A percentile compares a stretch with the other conserved stretches of the same genome.
Conservation (phyloP, 768 basidiomycete genomes). For the Polyporus arcularius region DNA sequence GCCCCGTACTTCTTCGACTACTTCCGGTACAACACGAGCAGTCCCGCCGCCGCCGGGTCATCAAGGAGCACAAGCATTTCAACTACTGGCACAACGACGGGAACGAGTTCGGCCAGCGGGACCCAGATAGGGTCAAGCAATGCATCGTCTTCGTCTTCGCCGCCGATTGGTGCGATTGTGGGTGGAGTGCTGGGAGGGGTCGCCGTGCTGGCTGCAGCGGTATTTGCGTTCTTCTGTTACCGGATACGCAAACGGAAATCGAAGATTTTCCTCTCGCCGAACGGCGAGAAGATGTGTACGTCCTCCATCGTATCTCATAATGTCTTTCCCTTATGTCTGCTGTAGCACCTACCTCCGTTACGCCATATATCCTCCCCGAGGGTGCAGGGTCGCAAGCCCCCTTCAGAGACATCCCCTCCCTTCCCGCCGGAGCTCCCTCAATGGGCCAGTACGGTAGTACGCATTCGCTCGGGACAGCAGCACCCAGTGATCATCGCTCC, state of each 20-base stretch:
- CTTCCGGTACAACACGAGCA: constrained; percentile 4
- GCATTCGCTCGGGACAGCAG: neutral
- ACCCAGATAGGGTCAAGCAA: no score
- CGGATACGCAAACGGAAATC: neutral
- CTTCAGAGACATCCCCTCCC: neutral
- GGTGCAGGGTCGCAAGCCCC: neutral
- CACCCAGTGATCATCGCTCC: neutral
- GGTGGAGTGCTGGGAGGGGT: constrained; percentile 22
- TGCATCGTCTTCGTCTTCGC: constrained; percentile 4
- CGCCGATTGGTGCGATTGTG: constrained; percentile 16
- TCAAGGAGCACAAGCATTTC: neutral
- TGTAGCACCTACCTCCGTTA: neutral
- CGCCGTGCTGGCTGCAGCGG: neutral
- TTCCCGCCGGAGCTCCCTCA: neutral
- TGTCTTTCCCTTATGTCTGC: neutral
- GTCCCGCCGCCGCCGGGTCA: neutral
- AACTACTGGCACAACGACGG: neutral
- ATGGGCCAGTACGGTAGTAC: neutral
- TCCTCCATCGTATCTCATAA: neutral
- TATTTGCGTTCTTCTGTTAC: constrained; percentile 6
- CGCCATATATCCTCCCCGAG: constrained; percentile 3
- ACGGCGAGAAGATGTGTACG: no score
- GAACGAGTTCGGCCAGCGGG: neutral
- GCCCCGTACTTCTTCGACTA: constrained; percentile 13
- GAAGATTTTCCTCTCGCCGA: no score